Evolutionary conservation across 805 yeast species (phyloP).

Genomic region (Babjeviella inositovora): DNA sequence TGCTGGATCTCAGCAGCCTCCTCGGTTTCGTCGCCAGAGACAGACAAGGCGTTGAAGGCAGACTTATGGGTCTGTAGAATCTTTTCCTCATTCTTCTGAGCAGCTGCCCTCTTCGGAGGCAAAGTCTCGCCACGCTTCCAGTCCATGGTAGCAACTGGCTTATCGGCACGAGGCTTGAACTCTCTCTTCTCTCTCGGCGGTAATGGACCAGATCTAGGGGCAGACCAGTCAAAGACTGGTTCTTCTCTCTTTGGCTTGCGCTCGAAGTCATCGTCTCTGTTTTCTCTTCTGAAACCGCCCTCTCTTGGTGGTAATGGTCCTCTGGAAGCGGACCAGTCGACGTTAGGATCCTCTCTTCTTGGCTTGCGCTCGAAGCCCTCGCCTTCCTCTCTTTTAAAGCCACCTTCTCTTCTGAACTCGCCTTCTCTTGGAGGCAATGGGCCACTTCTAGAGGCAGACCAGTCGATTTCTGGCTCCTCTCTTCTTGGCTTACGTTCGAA

Average conservation of each 20-base stretch:
- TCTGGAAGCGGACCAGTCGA: constrained; percentile 25
- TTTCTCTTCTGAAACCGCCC: constrained; percentile 9
- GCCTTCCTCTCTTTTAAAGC: constrained; percentile 9
- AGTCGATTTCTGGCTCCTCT: constrained; percentile 45
- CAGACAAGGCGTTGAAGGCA: constrained; percentile 29
- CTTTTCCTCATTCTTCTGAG: constrained; percentile 7
- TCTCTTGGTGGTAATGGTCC: constrained; percentile 16
- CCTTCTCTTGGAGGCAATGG: constrained; percentile 21
- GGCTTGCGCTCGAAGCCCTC: constrained; percentile 6
- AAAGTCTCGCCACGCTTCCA: constrained; percentile 20
- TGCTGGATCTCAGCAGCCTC: constrained; percentile 10
- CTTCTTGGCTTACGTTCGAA: constrained; percentile 16
- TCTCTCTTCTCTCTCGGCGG: constrained; percentile 10
- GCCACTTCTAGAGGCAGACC: constrained; percentile 31
- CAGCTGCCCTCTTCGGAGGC: too few species aligned
- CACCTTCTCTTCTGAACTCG: constrained; percentile 17
- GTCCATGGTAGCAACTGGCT: constrained; percentile 9
- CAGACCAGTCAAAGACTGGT: constrained; percentile 26
- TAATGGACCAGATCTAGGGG: constrained; percentile 19
- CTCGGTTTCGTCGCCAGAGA: constrained; percentile 35
- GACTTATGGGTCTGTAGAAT: constrained; percentile 23
- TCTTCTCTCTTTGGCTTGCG: constrained; percentile 15
- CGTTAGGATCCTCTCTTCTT: constrained; percentile 18
- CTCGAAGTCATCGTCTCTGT: constrained; percentile 6
- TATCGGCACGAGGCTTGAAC: constrained; percentile 7